Conservation (phyloP, 768 basidiomycete species). For the Russula emetica region DNA sequence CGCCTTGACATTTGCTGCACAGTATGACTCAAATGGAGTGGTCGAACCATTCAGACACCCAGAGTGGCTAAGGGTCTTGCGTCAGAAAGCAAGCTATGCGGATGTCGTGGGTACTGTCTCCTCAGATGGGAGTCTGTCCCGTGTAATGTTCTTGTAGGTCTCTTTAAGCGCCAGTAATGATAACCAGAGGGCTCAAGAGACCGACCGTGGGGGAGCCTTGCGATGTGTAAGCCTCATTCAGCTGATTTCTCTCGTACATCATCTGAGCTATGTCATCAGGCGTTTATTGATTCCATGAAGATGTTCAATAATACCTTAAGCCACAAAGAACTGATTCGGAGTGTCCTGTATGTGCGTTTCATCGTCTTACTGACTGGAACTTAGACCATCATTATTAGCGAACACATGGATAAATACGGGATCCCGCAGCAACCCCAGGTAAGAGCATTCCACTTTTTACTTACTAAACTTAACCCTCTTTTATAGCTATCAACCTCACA, state of each 20-base stretch:
- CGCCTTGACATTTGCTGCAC: neutral
- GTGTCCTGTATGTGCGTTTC: neutral
- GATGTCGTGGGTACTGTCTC: slow-evolving; percentile 3
- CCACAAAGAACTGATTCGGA: neutral
- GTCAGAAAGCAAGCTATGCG: neutral
- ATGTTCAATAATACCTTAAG: neutral
- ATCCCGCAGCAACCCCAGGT: neutral
- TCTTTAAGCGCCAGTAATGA: slow-evolving; percentile 8
- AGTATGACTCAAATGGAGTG: neutral
- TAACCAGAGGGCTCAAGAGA: neutral
- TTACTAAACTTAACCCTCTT: neutral
- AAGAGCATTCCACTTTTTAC: neutral
- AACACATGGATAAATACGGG: neutral
- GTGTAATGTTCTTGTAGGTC: neutral
- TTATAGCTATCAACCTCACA: slow-evolving; percentile 3
- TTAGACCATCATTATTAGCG: neutral
- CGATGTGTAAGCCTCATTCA: neutral
- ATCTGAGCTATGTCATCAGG: neutral
- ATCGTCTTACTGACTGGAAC: neutral
- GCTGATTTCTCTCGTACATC: neutral
- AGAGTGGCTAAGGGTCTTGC: neutral
- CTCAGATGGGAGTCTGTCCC: no score
- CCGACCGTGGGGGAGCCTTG: neutral
- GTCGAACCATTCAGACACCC: neutral
- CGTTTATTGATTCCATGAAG: slow-evolving; percentile 1